Percentiles rank a stretch among this genome's conserved stretches.
Evolutionary conservation across 177 flowering plant species (phyloP).

Genomic region (Vitis hybrid): DNA sequence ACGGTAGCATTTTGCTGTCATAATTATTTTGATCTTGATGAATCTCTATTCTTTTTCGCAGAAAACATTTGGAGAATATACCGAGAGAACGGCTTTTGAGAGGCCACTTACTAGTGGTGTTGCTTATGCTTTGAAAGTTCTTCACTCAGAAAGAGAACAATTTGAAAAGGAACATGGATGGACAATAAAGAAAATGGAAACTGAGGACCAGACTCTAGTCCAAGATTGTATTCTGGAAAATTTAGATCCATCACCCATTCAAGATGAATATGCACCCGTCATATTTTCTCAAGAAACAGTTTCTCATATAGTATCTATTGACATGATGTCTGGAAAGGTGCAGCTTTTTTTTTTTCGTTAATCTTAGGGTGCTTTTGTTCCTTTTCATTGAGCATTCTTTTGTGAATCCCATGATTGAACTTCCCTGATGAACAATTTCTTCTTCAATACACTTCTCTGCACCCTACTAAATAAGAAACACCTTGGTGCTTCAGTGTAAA

Average conservation of each 20-base stretch:
- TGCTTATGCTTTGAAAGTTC: constrained; percentile 88
- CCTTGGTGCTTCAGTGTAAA: too few species aligned
- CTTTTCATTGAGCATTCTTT: not conserved
- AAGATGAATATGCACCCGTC: constrained; percentile 98
- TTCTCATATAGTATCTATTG: constrained; percentile 90
- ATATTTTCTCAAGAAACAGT: constrained; percentile 89
- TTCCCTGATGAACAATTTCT: not conserved
- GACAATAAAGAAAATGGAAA: constrained; percentile 90
- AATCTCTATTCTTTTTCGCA: constrained; percentile 29
- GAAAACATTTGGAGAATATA: constrained; percentile 93
- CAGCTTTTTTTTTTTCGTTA: not conserved
- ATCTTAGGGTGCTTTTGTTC: not conserved
- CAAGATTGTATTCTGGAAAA: constrained; percentile 75
- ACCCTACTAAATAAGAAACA: too few species aligned
- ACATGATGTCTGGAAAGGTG: constrained; percentile 99
- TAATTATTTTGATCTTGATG: constrained; percentile 5
- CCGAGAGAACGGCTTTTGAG: constrained; percentile 92
- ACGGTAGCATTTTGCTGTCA: not conserved
- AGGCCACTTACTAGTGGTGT: constrained; percentile 98
- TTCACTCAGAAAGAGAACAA: constrained; percentile 73
- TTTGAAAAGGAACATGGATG: constrained; percentile 84
- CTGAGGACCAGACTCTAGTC: constrained; percentile 72
- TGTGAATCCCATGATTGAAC: too few species aligned
- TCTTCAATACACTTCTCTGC: not conserved
- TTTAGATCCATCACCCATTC: constrained; percentile 74